Evolutionary conservation across 345 rosid genomes (phyloP).

Genomic region (Lenwebbia sp.): DNA sequence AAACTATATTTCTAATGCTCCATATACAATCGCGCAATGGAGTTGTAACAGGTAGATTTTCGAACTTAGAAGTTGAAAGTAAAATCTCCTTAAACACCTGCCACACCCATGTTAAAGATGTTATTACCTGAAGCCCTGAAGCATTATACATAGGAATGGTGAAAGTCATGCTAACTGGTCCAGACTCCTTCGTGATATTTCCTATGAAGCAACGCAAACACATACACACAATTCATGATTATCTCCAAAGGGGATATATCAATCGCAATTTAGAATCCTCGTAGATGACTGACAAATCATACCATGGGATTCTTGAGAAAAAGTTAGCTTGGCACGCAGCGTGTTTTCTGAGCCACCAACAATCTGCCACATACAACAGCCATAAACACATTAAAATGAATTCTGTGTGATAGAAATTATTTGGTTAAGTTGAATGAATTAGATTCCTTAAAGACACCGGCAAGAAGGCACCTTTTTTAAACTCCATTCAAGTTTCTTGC

Average conservation of each 20-base stretch:
- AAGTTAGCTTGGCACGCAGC: constrained; percentile 87
- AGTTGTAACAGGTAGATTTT: not conserved
- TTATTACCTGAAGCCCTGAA: constrained; percentile 79
- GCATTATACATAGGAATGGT: constrained; percentile 94
- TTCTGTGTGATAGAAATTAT: not conserved
- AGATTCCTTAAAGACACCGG: not conserved
- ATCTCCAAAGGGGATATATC: not conserved
- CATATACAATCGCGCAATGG: not conserved
- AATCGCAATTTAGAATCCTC: not conserved
- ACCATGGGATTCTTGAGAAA: constrained; percentile 90
- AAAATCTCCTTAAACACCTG: not conserved
- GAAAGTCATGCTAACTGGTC: constrained; percentile 97
- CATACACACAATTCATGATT: not conserved
- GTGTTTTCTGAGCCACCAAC: constrained; percentile 91
- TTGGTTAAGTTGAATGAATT: not conserved
- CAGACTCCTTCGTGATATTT: constrained; percentile 89
- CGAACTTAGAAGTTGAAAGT: not conserved
- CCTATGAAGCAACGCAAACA: constrained; percentile 31
- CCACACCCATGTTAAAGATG: not conserved
- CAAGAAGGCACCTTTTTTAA: constrained; percentile 52
- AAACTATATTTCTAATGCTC: not conserved
- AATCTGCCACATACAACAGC: constrained; percentile 28
- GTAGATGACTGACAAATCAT: constrained; percentile 1
- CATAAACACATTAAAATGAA: not conserved
- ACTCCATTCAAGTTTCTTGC: constrained; percentile 85